A percentile compares a stretch with the other conserved stretches of the same genome.
These are phyloP conservation scores for Boletus insuetus DNA, from an alignment of 768 basidiomycete species.

Conservation along the genomic window DNA sequence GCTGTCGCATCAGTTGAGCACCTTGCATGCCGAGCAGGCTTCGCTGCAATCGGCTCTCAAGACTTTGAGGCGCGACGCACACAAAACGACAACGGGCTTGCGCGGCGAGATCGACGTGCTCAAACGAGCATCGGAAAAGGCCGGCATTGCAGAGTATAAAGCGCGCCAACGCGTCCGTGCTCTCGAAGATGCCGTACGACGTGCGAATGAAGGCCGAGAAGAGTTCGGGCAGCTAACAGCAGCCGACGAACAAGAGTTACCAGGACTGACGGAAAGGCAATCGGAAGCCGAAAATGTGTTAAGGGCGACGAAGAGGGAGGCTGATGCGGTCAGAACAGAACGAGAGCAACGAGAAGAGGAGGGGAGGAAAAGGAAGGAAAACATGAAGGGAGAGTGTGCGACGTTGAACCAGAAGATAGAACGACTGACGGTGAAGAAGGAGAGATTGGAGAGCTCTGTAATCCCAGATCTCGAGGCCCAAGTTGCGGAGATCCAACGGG, in stretches of 20 bases:
- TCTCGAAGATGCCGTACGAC: slow-evolving; percentile 84
- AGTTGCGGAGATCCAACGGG: slow-evolving; percentile 54
- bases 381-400: slow-evolving; percentile 56
- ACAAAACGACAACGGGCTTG: slow-evolving; percentile 78
- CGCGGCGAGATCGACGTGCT: slow-evolving; percentile 82
- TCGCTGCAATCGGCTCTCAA: slow-evolving; percentile 70
- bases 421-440: slow-evolving; percentile 58
- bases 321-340: slow-evolving; percentile 43
- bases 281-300: slow-evolving; percentile 42
- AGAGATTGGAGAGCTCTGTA: slow-evolving; percentile 56
- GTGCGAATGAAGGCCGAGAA: slow-evolving; percentile 57
- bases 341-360: slow-evolving; percentile 48
- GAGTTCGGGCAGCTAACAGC: slow-evolving; percentile 41
- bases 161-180: slow-evolving; percentile 84
- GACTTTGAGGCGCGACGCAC: slow-evolving; percentile 72
- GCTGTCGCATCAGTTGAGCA: slow-evolving; percentile 64
- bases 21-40: slow-evolving; percentile 65
- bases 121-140: slow-evolving; percentile 81
- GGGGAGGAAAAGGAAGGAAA: slow-evolving; percentile 53
- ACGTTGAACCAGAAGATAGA: slow-evolving; percentile 62
- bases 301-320: slow-evolving; percentile 39
- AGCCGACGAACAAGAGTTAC: slow-evolving; percentile 40
- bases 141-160: slow-evolving; percentile 69
- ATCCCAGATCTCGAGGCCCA: slow-evolving; percentile 70
- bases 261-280: slow-evolving; percentile 40